These are phyloP conservation scores for Penicillium salamii DNA, from an alignment of 495 filamentous ascomycete species.

Conservation along the genomic window DNA sequence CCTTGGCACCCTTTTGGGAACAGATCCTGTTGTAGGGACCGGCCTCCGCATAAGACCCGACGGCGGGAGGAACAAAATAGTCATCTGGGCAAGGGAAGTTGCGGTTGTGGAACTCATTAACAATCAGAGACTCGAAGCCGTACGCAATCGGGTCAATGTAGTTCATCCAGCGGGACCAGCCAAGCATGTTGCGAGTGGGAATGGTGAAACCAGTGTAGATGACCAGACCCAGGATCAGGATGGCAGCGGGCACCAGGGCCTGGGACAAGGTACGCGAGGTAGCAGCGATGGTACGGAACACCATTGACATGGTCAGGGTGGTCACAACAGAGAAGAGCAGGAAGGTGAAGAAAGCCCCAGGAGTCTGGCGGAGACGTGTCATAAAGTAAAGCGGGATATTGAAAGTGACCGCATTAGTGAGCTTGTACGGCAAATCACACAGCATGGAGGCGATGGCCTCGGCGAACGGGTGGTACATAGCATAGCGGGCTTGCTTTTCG, in stretches of 20 bases:
- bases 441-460: conserved; percentile 62
- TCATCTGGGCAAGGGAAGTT: conserved; percentile 47
- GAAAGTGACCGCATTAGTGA: conserved; percentile 50
- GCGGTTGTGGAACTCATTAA: conserved; percentile 60
- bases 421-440: conserved; percentile 59
- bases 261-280: conserved; percentile 51
- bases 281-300: conserved; percentile 52
- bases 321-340: conserved; percentile 53
- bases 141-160: conserved; percentile 51
- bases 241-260: conserved; percentile 50
- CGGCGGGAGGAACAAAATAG: conserved; percentile 34
- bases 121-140: conserved; percentile 49
- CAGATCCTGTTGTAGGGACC: conserved; percentile 39
- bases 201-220: conserved; percentile 55
- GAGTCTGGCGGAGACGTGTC: conserved; percentile 48
- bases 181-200: conserved; percentile 49
- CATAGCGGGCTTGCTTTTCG: conserved; percentile 64
- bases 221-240: conserved; percentile 50
- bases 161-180: conserved; percentile 55
- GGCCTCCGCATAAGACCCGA: conserved; percentile 17
- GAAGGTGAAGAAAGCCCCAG: conserved; percentile 59
- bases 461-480: conserved; percentile 64
- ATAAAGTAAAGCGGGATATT: conserved; percentile 63
- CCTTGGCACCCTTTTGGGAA: conserved; percentile 50
- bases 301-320: conserved; percentile 59